Evolutionary conservation across 176 grass and related monocot genomes (phyloP), one percentile per base, ranked within the genome.

Genomic region (Areca catechu): DNA sequence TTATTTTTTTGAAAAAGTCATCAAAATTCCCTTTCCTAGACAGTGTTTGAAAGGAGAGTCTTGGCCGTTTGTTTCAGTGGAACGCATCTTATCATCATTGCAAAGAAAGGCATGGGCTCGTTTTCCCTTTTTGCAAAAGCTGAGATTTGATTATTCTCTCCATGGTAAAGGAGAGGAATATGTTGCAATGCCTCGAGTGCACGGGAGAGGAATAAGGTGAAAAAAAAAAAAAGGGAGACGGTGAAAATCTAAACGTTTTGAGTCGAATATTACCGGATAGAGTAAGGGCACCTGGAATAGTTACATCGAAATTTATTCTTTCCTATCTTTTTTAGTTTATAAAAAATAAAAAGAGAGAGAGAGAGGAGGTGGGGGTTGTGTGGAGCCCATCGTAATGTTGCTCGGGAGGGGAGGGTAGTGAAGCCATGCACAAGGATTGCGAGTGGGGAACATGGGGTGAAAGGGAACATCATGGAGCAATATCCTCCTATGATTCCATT

Each of bases 361-460:
- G 34, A 43, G 1, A 2, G 9, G 9, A 3, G 2, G 27, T n/a
- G 4, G 27, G 27, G 27, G 27, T 29, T 29, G 27, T 29, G 27
- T 6, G 27, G 34, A 10, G 34, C 34, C 34, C 34, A 12, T 14
- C 10, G 14, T 43, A 5, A 5, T 43, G 34, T 43, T 2, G 2
- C 7, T 12, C 14, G 34, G 34, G 34, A 43, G 34, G 57, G 16
- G 25, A 28, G 49, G 62, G 5, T 0, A 12, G 24, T 30, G 24
- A 65, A 29, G 52, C 19, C 52, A 56, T 68, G 65, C 48, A 27
- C 65, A 43, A 16, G 21, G 24, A 25, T 5, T 68, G 18, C 65
- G 48, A 56, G 65, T 68, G 65, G 65, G 65, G 52, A 68, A 67
- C 64, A 54, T 53, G 50, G 3, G 65, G 1, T 28, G 63, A 56